Evolutionary conservation across 2,329 filamentous ascomycete genomes (phyloP).

Genomic region (Laburnicola sp.): DNA sequence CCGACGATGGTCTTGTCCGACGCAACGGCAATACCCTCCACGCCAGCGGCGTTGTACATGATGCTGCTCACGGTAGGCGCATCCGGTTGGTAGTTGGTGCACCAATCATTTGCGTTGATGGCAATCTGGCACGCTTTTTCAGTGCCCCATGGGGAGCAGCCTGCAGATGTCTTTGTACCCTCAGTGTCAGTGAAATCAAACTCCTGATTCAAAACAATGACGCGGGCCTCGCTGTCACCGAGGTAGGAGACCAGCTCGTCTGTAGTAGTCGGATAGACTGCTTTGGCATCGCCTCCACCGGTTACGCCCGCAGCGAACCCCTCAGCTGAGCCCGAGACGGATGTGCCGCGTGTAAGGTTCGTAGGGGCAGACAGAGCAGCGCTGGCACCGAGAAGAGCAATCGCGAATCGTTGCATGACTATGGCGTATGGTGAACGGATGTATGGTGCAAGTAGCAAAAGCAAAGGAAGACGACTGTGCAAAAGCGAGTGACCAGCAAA

Average conservation of each 20-base stretch:
- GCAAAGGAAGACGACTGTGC: neutral
- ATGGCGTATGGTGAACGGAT: neutral
- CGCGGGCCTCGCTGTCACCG: constrained; percentile 35
- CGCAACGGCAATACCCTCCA: constrained; percentile 32
- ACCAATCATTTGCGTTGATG: constrained; percentile 53
- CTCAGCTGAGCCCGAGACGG: neutral
- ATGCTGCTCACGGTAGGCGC: constrained; percentile 14
- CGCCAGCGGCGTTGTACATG: constrained; percentile 39
- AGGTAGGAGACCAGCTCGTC: constrained; percentile 28
- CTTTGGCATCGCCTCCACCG: constrained; percentile 19
- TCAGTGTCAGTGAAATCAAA: constrained; percentile 30
- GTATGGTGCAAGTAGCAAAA: neutral
- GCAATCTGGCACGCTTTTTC: constrained; percentile 61
- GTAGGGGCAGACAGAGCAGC: constrained; percentile 3
- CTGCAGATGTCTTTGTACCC: constrained; percentile 21
- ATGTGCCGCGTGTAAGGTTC: too few species aligned
- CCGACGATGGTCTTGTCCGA: constrained; percentile 50
- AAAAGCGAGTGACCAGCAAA: constrained; percentile 8
- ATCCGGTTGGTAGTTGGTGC: constrained; percentile 17
- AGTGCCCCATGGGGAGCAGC: constrained; percentile 48
- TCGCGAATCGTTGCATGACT: constrained; percentile 2
- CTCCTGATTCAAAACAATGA: constrained; percentile 42
- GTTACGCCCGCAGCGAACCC: constrained; percentile 6
- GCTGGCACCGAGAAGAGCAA: constrained; percentile 2
- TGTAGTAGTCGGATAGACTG: constrained; percentile 13